phyloP scores from a whole-genome alignment of 2,329 filamentous ascomycete species.

The Colletotrichum scovillei region DNA sequence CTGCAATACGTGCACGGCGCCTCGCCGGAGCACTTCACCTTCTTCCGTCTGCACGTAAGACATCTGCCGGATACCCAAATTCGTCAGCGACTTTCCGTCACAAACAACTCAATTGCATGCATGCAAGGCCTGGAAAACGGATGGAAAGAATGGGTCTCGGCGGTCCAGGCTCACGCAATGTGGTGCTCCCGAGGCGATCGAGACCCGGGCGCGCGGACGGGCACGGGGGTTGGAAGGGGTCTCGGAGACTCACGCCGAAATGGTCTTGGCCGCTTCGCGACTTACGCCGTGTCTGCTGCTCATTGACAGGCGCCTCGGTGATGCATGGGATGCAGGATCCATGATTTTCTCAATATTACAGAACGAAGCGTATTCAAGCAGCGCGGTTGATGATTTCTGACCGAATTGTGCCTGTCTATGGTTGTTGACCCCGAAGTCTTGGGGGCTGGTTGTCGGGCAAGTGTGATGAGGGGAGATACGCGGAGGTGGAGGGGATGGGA shows the following conservation, averaged over 20 bases:
- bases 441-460: not conserved
- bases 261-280: slow-evolving; percentile 23
- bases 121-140: too few species aligned
- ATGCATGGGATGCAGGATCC: not conserved
- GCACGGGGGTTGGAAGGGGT: not conserved
- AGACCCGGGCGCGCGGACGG: not conserved
- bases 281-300: not conserved
- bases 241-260: slow-evolving; percentile 33
- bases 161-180: not conserved
- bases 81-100: not conserved
- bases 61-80: slow-evolving; percentile 9
- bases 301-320: not conserved
- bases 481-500: not conserved
- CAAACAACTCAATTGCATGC: not conserved
- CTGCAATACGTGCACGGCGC: slow-evolving; percentile 33
- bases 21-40: slow-evolving; percentile 35
- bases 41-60: slow-evolving; percentile 32
- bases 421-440: too few species aligned
- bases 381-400: too few species aligned
- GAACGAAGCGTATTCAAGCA: too few species aligned
- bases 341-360: not conserved
- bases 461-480: not conserved
- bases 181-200: not conserved
- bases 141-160: not conserved
- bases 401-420: too few species aligned